Evolutionary conservation across 371 early-diverging fungal genomes (phyloP), one percentile per base, ranked within the genome.

Genomic region (Funneliformis caledonium): DNA sequence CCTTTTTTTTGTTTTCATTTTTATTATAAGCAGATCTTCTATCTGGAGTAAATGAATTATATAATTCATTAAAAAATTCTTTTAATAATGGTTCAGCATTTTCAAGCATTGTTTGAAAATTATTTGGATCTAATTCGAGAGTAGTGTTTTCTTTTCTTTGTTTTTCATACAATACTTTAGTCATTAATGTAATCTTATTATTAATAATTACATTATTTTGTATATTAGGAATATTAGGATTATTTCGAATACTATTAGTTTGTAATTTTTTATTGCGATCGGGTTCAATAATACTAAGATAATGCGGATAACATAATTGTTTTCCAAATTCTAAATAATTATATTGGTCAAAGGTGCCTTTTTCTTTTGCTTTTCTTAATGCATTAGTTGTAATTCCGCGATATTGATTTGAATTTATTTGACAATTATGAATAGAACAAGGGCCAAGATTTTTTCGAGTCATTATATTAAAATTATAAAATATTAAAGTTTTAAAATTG

Each of bases 301-400:
- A 65, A 65, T 65, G 65, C 1, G 65, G 33, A 65, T 65, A 65
- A 65, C 65, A 65, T 2, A 65, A 31, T 65, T 65, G 65, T 14
- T 9, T 60, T 12, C 60, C 8, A 67, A 67, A 5, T 67, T 67
- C 67, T 37, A 67, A 67, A 67, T 67, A 67, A 67, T 67, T 67
- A 67, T 67, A 67, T 67, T 67, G 37, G 16, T 67, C 33, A 37
- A 33, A 33, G 37, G 37, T 67, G 33, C 37, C 67, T 67, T 67
- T 67, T 67, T 26, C 67, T 31, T 37, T 42, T 67, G 37, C 37
- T 67, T 67, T 67, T 37, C 14, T 67, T 67, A 67, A 33, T 33
- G 67, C 67, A 67, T 37, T 33, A 67, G 6, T 33, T 67, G 67
- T 67, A 67, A 67, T 67, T 67, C 67, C 37, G 33, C 14, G 37